Percentiles rank a stretch among this genome's conserved stretches.
Evolutionary conservation across 371 early-diverging fungal species (phyloP).

Genomic region (Quaeritorhiza haematococci): DNA sequence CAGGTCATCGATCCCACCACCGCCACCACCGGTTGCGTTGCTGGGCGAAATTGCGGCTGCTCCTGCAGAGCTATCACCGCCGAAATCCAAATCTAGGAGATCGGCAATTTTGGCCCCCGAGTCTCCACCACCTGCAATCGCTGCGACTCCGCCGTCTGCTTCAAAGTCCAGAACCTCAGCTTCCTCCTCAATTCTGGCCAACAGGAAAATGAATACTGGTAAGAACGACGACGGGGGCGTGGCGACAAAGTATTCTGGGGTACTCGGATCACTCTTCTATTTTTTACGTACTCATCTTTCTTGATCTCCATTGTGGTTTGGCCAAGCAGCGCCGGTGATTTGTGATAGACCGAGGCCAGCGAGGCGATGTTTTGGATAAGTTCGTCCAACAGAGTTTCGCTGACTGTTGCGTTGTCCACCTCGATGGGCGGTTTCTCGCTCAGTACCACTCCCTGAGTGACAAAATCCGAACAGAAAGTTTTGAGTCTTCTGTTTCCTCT

Average conservation of each 20-base stretch:
- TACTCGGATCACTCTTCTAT: too few relatives aligned
- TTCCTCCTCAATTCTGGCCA: too few relatives aligned
- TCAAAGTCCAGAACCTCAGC: background rate
- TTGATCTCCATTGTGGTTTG: slow-evolving; percentile 33
- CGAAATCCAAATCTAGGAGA: slow-evolving; percentile 59
- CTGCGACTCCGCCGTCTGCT: slow-evolving; percentile 20
- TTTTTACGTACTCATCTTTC: slow-evolving; percentile 17
- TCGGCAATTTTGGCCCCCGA: slow-evolving; percentile 48
- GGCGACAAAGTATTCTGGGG: background rate
- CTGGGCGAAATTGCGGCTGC: background rate
- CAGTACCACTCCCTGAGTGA: slow-evolving; percentile 43
- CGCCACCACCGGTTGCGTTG: too few relatives aligned
- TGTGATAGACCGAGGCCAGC: slow-evolving; percentile 90
- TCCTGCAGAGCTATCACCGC: slow-evolving; percentile 6
- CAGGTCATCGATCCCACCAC: slow-evolving; percentile 33
- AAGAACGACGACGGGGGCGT: too few relatives aligned
- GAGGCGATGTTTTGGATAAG: slow-evolving; percentile 80
- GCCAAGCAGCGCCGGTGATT: slow-evolving; percentile 62
- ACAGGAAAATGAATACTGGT: too few relatives aligned
- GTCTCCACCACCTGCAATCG: slow-evolving; percentile 16
- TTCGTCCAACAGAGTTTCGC: slow-evolving; percentile 77
- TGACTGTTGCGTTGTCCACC: slow-evolving; percentile 73
- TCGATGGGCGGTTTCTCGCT: slow-evolving; percentile 91
- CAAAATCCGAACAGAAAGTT: background rate
- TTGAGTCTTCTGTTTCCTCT: background rate